Percentiles rank a stretch among this genome's conserved stretches.
Evolutionary conservation across 176 grass and related monocot species (phyloP).

Genomic region (Aegilops umbellulata): DNA sequence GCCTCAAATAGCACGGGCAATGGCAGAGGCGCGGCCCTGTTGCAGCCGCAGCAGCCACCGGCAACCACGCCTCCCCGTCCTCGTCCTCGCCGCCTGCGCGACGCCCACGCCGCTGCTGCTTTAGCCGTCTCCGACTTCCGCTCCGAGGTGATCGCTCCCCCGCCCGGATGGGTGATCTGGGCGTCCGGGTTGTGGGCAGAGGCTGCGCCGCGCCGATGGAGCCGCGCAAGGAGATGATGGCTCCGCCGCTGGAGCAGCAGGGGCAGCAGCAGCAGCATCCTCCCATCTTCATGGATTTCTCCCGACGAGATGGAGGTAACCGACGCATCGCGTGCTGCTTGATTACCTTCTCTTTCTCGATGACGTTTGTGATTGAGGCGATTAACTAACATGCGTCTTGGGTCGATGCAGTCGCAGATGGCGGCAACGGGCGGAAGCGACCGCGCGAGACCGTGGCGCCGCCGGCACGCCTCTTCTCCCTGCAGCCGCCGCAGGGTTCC

Average conservation of each 20-base stretch:
- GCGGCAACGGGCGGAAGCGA: slow-evolving; percentile 42
- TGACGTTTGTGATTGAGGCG: not conserved
- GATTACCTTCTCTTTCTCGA: not conserved
- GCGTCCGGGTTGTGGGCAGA: slow-evolving; percentile 18
- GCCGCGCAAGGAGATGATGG: slow-evolving; percentile 1
- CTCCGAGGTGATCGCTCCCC: not conserved
- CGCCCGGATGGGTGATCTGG: slow-evolving; percentile 29
- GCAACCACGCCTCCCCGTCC: slow-evolving; percentile 6
- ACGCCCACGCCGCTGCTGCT: not conserved
- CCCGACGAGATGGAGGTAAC: slow-evolving; percentile 27
- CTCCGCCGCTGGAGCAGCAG: not conserved
- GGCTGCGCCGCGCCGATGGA: slow-evolving; percentile 14
- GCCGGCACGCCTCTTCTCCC: slow-evolving; percentile 22
- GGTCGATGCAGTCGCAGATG: not conserved
- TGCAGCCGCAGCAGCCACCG: slow-evolving; percentile 14
- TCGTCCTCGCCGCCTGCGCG: slow-evolving; percentile 16
- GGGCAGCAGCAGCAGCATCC: not conserved
- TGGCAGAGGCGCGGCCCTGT: slow-evolving; percentile 38
- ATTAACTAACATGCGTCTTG: not conserved
- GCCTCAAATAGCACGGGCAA: slow-evolving; percentile 17
- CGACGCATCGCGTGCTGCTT: not conserved
- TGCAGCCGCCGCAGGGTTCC: slow-evolving; percentile 21
- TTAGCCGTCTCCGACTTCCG: not conserved
- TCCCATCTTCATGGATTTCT: slow-evolving; percentile 33
- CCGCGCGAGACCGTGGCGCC: slow-evolving; percentile 22